Evolutionary conservation across 495 filamentous ascomycete genomes (phyloP), one percentile per base, ranked within the genome.

Genomic region (Xanthoparmelia taractica): DNA sequence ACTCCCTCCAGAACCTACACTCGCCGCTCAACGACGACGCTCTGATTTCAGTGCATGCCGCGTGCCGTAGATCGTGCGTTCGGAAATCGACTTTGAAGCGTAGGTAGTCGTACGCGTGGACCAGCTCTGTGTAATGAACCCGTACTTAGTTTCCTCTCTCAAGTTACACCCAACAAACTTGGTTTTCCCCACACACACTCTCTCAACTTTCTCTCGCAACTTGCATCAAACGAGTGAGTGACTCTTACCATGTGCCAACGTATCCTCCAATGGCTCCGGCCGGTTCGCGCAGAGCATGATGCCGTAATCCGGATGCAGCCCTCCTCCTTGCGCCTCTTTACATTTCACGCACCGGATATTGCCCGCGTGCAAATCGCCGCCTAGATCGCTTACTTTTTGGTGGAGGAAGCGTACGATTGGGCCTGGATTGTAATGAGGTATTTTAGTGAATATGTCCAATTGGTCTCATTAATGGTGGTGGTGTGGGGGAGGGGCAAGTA

Each of bases 1-100:
- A 86, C 75, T 97, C 92, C 66, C 88, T 81, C 36, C 84, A 82
- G 86, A 92, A 97, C 74, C 95, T 79, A 71, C 94, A 98, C 77
- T 98, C 94, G 64, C 94, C 94, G 68, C 87, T 91, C 52, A 98
- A 78, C 68, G 89, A 96, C 58, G 88, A 89, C 40, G 94, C 94
- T 68, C 94, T 86, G 68, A 98, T 96, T 90, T 98, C 94, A n/a
- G 90, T 87, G 72, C 95, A 97, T 59, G 94, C 94, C 45, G 91
- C 87, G 77, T 97, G 94, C 72, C 87, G 84, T 74, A 98, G 71
- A 67, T 90, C 81, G 61, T 86, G 85, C 7, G 75, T 74, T 82
- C 29, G 8, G 27, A 85, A 90, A 66, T 98, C 85, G 41, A 96
- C 85, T 75, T 96, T 91, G 77, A 90, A 98, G 66, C 92, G 74